Percentiles rank a stretch among this genome's conserved stretches.
These are phyloP conservation scores for Phyllosticta citribraziliensis DNA, from an alignment of 2,329 filamentous ascomycete species.

Conservation along the genomic window DNA sequence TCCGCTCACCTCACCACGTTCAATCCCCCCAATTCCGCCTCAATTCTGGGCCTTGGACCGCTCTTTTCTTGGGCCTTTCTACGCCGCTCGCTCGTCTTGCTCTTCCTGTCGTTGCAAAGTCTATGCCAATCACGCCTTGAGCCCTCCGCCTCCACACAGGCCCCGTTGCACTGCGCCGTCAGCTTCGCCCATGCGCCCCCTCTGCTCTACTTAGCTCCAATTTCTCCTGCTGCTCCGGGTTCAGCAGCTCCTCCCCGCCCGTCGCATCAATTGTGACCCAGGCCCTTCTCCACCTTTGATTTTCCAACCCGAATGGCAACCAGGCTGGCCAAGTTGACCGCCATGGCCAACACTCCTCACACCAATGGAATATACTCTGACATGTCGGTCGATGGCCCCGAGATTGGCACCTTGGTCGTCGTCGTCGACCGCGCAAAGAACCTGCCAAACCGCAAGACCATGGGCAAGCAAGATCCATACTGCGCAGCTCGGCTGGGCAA, in stretches of 20 bases:
- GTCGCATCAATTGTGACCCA: neutral
- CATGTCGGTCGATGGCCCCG: constrained; percentile 81
- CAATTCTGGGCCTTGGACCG: neutral
- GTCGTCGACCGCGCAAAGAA: constrained; percentile 96
- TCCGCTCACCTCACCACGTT: neutral
- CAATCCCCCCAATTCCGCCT: neutral
- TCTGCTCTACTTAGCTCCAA: neutral
- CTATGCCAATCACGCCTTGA: neutral
- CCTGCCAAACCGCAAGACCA: constrained; percentile 88
- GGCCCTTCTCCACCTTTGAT: neutral
- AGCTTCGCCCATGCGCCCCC: neutral
- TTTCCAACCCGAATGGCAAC: constrained; percentile 23
- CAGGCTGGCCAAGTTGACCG: constrained; percentile 20
- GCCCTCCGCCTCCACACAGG: neutral
- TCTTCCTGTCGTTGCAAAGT: neutral
- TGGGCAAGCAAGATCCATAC: constrained; percentile 97
- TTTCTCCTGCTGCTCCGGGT: neutral
- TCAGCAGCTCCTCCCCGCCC: neutral
- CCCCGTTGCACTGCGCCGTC: neutral
- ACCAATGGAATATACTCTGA: constrained; percentile 91
- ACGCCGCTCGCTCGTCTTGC: neutral
- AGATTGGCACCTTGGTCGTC: constrained; percentile 85
- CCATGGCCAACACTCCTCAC: constrained; percentile 51
- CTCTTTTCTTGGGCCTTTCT: neutral
- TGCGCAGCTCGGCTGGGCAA: constrained; percentile 90